Conservation (phyloP, 1,139 yeast species). For the Pichia sp. region DNA sequence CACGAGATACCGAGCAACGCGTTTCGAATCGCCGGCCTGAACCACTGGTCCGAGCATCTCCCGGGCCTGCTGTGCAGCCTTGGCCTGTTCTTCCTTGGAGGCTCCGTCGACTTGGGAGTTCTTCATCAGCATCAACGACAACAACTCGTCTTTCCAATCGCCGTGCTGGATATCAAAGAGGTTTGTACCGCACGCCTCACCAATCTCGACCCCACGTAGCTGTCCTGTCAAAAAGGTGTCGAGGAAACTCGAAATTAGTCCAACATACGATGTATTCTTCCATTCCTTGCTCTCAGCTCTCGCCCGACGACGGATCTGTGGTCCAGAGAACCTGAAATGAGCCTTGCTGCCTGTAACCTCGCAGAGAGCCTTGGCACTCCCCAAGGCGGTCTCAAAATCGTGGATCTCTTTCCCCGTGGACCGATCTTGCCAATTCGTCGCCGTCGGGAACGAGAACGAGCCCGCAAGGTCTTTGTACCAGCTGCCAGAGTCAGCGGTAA, state of each 20-base stretch:
- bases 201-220: constrained; percentile 64
- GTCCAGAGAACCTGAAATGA: constrained; percentile 86
- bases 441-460: constrained; percentile 59
- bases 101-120: constrained; percentile 36
- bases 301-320: constrained; percentile 76
- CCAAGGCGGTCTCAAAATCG: constrained; percentile 57
- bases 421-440: constrained; percentile 96
- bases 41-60: constrained; percentile 51
- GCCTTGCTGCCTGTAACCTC: constrained; percentile 78
- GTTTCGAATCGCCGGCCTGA: constrained; percentile 39
- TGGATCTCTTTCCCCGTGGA: constrained; percentile 70
- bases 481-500: constrained; percentile 46
- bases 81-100: constrained; percentile 17
- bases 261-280: constrained; percentile 54
- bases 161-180: constrained; percentile 61
- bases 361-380: constrained; percentile 65
- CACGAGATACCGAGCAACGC: constrained; percentile 56
- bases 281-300: constrained; percentile 44
- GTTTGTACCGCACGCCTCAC: constrained; percentile 93
- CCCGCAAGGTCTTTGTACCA: constrained; percentile 25
- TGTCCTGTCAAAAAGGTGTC: constrained; percentile 67
- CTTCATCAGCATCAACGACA: constrained; percentile 51
- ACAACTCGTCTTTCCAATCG: constrained; percentile 50
- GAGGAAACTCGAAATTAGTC: constrained; percentile 75
- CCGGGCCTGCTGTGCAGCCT: constrained; percentile 40